Conservation (phyloP, 169 alveolate genomes). For the Plasmodium adleri region DNA sequence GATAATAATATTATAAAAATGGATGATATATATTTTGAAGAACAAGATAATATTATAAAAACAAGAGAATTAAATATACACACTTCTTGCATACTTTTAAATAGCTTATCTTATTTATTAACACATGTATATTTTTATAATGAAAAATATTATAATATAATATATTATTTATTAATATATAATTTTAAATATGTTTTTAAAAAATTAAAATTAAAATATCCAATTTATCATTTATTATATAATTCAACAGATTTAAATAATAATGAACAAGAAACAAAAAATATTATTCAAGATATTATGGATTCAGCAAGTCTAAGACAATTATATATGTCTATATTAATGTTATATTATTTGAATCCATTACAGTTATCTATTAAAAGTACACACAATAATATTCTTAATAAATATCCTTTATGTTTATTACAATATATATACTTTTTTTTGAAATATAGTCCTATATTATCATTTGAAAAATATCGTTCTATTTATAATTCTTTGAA, state of each 20-base stretch:
- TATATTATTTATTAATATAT: conserved; percentile 20
- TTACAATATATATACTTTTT: conserved; percentile 27
- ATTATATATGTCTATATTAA: conserved; percentile 29
- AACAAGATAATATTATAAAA: not conserved
- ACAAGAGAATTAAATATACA: conserved; percentile 39
- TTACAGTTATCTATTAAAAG: not conserved
- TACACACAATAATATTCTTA: not conserved
- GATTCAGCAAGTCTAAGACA: conserved; percentile 74
- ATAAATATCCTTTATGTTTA: conserved; percentile 10
- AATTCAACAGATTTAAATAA: not conserved
- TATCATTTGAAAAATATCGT: conserved; percentile 44
- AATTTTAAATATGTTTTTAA: conserved; percentile 12
- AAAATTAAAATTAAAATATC: not conserved
- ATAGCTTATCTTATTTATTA: conserved; percentile 21
- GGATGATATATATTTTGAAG: conserved; percentile 13
- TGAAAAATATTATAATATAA: conserved; percentile 8
- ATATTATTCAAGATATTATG: conserved; percentile 14
- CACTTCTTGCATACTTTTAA: conserved; percentile 40
- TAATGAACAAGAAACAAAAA: not conserved
- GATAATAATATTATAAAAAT: conserved; percentile 30
- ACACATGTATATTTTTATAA: conserved; percentile 31
- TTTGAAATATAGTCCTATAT: conserved; percentile 27
- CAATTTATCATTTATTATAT: conserved; percentile 5
- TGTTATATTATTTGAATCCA: conserved; percentile 15
- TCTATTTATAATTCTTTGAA: conserved; percentile 33